A percentile compares a stretch with the other conserved stretches of the same genome.
These are phyloP conservation scores for Neofusicoccum cordaticola DNA, from an alignment of 2,329 filamentous ascomycete species.

Conservation along the genomic window DNA sequence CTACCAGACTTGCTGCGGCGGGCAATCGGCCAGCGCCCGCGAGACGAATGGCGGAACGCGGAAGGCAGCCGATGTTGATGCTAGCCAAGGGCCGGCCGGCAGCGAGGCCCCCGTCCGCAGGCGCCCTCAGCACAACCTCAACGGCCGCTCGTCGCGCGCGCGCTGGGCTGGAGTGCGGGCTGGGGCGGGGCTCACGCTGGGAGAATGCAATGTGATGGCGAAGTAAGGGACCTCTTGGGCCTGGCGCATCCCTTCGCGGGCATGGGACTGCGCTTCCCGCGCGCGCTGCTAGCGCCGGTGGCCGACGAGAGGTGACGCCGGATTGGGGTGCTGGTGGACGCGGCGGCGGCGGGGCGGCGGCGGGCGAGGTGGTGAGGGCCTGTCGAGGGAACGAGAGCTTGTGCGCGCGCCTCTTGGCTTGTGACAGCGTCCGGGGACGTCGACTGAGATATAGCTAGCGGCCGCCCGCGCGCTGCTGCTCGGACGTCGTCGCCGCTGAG, in stretches of 20 bases:
- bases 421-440: conserved; percentile 4
- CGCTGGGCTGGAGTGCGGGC: background rate
- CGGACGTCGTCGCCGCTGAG: background rate
- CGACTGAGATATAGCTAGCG: background rate
- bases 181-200: background rate
- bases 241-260: conserved; percentile 14
- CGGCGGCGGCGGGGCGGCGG: background rate
- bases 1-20: conserved; percentile 12
- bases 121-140: background rate
- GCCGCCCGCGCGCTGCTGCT: background rate
- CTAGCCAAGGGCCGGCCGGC: background rate
- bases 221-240: conserved; percentile 15
- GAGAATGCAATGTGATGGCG: conserved; percentile 11
- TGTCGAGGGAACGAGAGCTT: background rate
- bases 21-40: background rate
- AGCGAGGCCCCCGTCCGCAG: background rate
- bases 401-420: background rate
- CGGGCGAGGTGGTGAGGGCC: background rate
- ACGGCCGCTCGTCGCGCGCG: background rate
- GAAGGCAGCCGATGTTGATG: conserved; percentile 1
- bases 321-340: background rate
- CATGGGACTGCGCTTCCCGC: background rate
- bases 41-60: conserved; percentile 10
- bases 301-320: background rate
- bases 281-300: conserved; percentile 6